These are phyloP conservation scores for Schizophyllum amplum DNA, from an alignment of 1,284 basidiomycete genomes.

Conservation along the genomic window DNA sequence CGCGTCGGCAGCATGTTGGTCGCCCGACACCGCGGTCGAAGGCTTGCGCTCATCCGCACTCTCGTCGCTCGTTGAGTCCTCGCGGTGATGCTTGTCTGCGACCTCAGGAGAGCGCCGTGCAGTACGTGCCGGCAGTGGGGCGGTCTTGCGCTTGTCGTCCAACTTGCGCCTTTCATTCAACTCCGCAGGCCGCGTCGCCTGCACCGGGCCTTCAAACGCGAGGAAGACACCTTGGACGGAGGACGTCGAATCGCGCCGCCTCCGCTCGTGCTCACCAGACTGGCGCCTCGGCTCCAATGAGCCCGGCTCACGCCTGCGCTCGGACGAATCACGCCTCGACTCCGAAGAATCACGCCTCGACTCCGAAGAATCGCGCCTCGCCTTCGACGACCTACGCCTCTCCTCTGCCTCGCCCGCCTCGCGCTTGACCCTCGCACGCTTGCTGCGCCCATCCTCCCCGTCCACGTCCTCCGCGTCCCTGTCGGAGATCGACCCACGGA, in stretches of 20 bases:
- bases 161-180: not conserved
- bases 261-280: not conserved
- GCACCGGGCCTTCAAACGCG: not conserved
- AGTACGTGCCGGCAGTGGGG: not conserved
- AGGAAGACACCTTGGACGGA: not conserved
- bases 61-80: not conserved
- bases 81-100: not conserved
- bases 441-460: not conserved
- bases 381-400: no score
- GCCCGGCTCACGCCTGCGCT: no score
- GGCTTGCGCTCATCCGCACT: no score
- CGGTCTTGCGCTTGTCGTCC: not conserved
- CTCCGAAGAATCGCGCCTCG: no score
- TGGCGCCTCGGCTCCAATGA: no score
- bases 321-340: no score
- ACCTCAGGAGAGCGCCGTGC: no score
- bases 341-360: no score
- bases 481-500: not conserved
- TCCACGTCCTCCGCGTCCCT: not conserved
- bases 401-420: no score
- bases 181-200: not conserved
- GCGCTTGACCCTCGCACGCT: not conserved
- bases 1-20: no score
- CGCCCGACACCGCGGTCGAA: no score
- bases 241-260: not conserved